These are phyloP conservation scores for Casuarina cunninghamiana DNA, from an alignment of 306 rosid genomes.

Conservation along the genomic window DNA sequence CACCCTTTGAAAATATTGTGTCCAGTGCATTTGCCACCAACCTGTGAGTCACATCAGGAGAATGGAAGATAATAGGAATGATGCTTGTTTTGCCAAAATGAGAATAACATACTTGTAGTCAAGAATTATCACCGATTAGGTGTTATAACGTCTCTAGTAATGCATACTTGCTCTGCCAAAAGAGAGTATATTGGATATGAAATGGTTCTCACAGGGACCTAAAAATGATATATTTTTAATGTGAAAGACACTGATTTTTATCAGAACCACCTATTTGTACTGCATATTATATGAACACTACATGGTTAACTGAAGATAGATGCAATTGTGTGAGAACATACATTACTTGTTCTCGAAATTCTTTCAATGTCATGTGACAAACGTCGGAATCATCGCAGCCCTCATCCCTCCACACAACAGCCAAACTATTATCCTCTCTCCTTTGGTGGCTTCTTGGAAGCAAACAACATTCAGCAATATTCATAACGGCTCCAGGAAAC, in stretches of 20 bases:
- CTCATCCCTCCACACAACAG: conserved; percentile 85
- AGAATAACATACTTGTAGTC: neutral
- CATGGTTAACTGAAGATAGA: neutral
- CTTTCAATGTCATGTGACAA: conserved; percentile 56
- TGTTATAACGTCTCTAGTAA: neutral
- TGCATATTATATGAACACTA: neutral
- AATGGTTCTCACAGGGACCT: too few relatives aligned
- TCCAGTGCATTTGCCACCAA: conserved; percentile 74
- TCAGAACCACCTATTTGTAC: neutral
- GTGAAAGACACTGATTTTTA: too few relatives aligned
- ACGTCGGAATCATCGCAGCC: conserved; percentile 56
- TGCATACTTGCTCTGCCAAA: too few relatives aligned
- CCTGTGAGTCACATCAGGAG: conserved; percentile 44
- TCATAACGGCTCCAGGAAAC: conserved; percentile 71
- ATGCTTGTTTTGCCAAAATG: neutral
- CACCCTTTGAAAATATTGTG: conserved; percentile 69
- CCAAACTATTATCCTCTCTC: conserved; percentile 54
- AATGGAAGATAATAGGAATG: neutral
- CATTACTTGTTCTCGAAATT: conserved; percentile 75
- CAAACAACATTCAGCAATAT: conserved; percentile 83
- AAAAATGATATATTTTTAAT: too few relatives aligned
- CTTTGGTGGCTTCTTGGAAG: conserved; percentile 46
- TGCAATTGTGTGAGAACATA: conserved; percentile 36
- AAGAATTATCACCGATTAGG: neutral
- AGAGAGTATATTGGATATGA: too few relatives aligned